Base-by-base conservation (phyloP, 129 eudicot genomes). In the Chrysanthemum lavandulifolium region DNA sequence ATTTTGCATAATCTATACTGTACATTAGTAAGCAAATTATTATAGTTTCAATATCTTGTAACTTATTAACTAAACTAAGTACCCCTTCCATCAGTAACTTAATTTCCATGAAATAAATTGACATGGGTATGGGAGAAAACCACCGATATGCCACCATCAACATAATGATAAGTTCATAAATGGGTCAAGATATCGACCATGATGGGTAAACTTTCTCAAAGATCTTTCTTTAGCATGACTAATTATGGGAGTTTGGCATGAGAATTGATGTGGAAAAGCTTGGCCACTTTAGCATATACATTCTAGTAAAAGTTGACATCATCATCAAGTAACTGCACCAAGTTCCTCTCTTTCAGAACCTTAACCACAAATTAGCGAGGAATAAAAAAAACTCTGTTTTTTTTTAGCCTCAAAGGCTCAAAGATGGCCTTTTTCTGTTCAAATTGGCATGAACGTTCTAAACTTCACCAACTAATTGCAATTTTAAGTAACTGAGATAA, bases 241-340 rank as follows among this genome's bases (percentile, higher is more conserved):
- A 91, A 68, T 53, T 89, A 84, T 43, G 97, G 97, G 67, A 81
- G 87, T 81, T 86, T 91, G 51, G 65, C 87, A 61, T 81, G 73
- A 69, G 83, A 59, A 71, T 84, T 87, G 60, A 86, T 73, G 75
- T 84, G 84, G 79, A 91, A 88, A 71, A 91, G 83, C 86, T 88
- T 91, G 52, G 93, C 92, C 29, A 91, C 92, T 63, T 83, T 78
- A 10, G 97, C 77, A 47, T 88, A 80, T 58, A 66, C 56, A 13
- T 91, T 91, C 83, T 91, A 96, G 68, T 91, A 88, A 73, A 91
- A 88, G 74, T 71, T 86, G 48, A 91, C 87, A 79, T 88, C 93
- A 77, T 88, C 96, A 0, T 88, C 90, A 80, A 86, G 88, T 76
- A 69, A 93, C 91, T 79, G 91, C 97, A 73, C 79, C 87, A 79